Conservation (phyloP, 441 rosid genomes). For the Jatropha podagrica region DNA sequence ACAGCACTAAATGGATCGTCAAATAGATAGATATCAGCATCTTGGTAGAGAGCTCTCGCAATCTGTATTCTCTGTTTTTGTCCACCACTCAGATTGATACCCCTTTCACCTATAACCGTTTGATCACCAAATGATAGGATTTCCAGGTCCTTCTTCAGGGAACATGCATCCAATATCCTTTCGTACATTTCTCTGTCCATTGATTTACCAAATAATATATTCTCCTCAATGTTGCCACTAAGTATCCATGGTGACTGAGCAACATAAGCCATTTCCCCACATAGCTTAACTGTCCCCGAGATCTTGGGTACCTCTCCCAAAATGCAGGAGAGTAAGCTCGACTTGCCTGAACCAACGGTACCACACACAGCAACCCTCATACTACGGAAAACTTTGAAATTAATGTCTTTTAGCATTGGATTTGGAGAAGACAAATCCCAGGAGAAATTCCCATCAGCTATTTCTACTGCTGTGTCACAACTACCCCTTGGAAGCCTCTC, state of each 20-base stretch:
- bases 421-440: constrained; percentile 40
- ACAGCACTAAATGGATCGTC: constrained; percentile 87
- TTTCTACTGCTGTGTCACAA: constrained; percentile 37
- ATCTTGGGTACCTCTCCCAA: not conserved
- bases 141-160: constrained; percentile 64
- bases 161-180: constrained; percentile 35
- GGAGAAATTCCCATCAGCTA: constrained; percentile 39
- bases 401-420: constrained; percentile 36
- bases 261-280: not conserved
- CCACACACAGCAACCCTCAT: constrained; percentile 40
- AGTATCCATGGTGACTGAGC: not conserved
- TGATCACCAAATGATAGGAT: constrained; percentile 67
- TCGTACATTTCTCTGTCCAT: not conserved
- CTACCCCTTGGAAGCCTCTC: constrained; percentile 4
- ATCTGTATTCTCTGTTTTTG: constrained; percentile 77
- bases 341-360: not conserved
- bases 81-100: constrained; percentile 79
- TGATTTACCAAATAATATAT: not conserved
- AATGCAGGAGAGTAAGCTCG: not conserved
- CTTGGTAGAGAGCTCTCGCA: constrained; percentile 75
- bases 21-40: constrained; percentile 66
- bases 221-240: not conserved
- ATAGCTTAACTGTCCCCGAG: not conserved
- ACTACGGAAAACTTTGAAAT: constrained; percentile 34
- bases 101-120: constrained; percentile 71